Conservation (phyloP, 495 filamentous ascomycete genomes). For the Penicillium salamii region DNA sequence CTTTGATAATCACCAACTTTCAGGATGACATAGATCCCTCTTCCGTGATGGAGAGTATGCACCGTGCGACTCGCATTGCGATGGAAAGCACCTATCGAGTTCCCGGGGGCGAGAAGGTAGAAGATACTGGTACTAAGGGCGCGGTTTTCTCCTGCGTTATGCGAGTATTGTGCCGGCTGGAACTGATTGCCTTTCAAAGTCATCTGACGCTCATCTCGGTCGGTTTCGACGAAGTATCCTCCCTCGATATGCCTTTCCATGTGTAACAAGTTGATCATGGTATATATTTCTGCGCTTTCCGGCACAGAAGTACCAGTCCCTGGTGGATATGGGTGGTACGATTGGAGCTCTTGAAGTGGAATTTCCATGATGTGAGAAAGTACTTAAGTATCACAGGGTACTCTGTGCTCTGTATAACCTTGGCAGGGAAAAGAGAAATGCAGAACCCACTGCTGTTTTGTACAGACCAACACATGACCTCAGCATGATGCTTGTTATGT, state of each 20-base stretch:
- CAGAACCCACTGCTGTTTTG: too few relatives aligned
- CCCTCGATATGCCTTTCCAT: slow-evolving; percentile 58
- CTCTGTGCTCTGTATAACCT: too few relatives aligned
- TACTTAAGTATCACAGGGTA: too few relatives aligned
- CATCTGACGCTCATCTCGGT: slow-evolving; percentile 49
- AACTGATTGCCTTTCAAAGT: slow-evolving; percentile 32
- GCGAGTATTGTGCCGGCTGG: not conserved
- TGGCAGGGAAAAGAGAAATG: too few relatives aligned
- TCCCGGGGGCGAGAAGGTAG: slow-evolving; percentile 59
- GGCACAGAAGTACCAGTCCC: too few relatives aligned
- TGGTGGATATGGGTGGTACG: too few relatives aligned
- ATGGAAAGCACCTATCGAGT: slow-evolving; percentile 58
- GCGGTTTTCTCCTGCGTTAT: not conserved
- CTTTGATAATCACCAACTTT: not conserved
- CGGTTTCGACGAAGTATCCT: slow-evolving; percentile 63
- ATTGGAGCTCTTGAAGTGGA: too few relatives aligned
- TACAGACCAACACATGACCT: too few relatives aligned
- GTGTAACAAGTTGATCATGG: slow-evolving; percentile 42
- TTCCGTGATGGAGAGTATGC: slow-evolving; percentile 58
- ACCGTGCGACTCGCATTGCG: slow-evolving; percentile 57
- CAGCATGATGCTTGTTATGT: too few relatives aligned
- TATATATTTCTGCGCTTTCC: slow-evolving; percentile 13
- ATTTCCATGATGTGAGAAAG: too few relatives aligned
- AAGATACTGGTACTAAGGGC: slow-evolving; percentile 40
- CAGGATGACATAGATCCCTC: slow-evolving; percentile 61